Conservation (phyloP, 805 yeast genomes). For the Pichia scutulata region DNA sequence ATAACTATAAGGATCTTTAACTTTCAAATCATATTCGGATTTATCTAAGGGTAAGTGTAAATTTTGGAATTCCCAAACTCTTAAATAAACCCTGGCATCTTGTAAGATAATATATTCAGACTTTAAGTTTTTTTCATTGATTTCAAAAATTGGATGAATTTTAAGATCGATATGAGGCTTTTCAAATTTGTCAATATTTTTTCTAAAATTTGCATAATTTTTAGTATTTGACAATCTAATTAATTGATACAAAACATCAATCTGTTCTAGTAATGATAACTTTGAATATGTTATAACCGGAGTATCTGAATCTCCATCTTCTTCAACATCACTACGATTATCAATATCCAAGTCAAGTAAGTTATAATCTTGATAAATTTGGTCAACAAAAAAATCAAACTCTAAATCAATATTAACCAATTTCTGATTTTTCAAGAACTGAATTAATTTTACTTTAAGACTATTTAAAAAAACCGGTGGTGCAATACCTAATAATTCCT, state of each 20-base stretch:
- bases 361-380: slow-evolving; percentile 10
- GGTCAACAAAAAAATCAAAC: slow-evolving; percentile 20
- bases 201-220: slow-evolving; percentile 39
- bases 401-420: slow-evolving; percentile 24
- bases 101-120: slow-evolving; percentile 36
- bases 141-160: slow-evolving; percentile 16
- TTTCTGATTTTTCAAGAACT: slow-evolving; percentile 32
- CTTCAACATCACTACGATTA: slow-evolving; percentile 1
- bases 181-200: slow-evolving; percentile 34
- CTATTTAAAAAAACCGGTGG: slow-evolving; percentile 35
- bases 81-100: slow-evolving; percentile 44
- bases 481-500: slow-evolving; percentile 44
- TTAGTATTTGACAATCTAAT: slow-evolving; percentile 33
- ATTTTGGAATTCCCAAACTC: slow-evolving; percentile 26
- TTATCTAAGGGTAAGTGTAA: slow-evolving; percentile 30
- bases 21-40: slow-evolving; percentile 21
- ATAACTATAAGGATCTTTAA: slow-evolving; percentile 14
- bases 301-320: slow-evolving; percentile 1
- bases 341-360: slow-evolving; percentile 7
- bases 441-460: slow-evolving; percentile 36
- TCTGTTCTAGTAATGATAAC: slow-evolving; percentile 38
- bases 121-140: slow-evolving; percentile 8
- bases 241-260: slow-evolving; percentile 40
- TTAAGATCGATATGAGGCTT: slow-evolving; percentile 23
- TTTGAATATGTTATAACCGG: slow-evolving; percentile 15